Evolutionary conservation across 768 basidiomycete genomes (phyloP).

Genomic region (Russula emetica): DNA sequence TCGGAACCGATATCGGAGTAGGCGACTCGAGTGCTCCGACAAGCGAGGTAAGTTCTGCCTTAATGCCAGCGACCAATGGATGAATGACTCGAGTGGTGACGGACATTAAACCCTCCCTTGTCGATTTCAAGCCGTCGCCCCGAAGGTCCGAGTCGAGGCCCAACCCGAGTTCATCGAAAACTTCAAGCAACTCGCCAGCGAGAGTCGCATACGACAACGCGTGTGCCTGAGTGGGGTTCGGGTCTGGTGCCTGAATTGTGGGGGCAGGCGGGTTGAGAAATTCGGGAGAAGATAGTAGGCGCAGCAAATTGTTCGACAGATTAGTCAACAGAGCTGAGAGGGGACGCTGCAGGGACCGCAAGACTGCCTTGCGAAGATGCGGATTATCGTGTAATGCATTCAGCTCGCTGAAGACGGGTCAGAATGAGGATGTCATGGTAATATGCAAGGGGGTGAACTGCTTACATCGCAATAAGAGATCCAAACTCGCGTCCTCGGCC

Average conservation of each 20-base stretch:
- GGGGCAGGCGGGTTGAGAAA: slow-evolving; percentile 53
- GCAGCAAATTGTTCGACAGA: slow-evolving; percentile 62
- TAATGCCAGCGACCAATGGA: slow-evolving; percentile 59
- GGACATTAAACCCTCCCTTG: slow-evolving; percentile 68
- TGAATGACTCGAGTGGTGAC: slow-evolving; percentile 61
- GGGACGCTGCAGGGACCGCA: slow-evolving; percentile 71
- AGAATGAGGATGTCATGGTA: neutral
- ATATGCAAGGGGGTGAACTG: slow-evolving; percentile 24
- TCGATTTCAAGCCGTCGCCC: slow-evolving; percentile 62
- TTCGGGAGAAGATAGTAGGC: slow-evolving; percentile 58
- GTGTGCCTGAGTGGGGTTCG: slow-evolving; percentile 66
- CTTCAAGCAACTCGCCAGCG: slow-evolving; percentile 67
- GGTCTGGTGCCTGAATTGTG: slow-evolving; percentile 46
- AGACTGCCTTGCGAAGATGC: slow-evolving; percentile 62
- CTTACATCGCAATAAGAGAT: slow-evolving; percentile 65
- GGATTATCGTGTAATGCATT: slow-evolving; percentile 57
- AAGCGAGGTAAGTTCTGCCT: slow-evolving; percentile 54
- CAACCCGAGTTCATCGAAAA: slow-evolving; percentile 61
- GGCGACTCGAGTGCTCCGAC: slow-evolving; percentile 59
- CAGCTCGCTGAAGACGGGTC: slow-evolving; percentile 52
- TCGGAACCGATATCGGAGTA: slow-evolving; percentile 11
- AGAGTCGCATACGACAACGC: slow-evolving; percentile 65
- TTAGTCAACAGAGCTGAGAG: slow-evolving; percentile 70
- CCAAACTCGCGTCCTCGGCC: slow-evolving; percentile 69
- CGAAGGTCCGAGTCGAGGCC: slow-evolving; percentile 58